phyloP scores from a whole-genome alignment of 768 basidiomycete species.

The Fomitopsis pulvina region DNA sequence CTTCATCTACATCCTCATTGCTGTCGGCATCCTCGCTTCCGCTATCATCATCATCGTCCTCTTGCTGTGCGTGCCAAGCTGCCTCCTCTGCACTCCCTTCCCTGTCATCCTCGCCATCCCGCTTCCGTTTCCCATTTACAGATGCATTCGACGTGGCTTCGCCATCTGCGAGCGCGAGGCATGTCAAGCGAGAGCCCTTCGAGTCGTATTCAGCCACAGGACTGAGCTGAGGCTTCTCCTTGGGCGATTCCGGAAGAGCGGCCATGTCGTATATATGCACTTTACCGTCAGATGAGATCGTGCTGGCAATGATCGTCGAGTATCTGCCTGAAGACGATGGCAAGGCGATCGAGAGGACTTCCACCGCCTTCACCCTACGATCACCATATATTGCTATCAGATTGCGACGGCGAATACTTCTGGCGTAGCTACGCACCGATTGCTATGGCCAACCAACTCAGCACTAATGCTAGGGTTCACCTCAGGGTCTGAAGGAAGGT shows the following conservation, averaged over 20 bases:
- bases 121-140: constrained; percentile 31
- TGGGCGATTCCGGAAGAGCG: constrained; percentile 30
- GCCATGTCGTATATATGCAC: constrained; percentile 72
- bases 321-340: constrained; percentile 28
- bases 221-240: constrained; percentile 30
- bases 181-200: constrained; percentile 81
- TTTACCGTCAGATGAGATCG: constrained; percentile 87
- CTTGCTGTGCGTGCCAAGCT: constrained; percentile 21
- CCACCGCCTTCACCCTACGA: constrained; percentile 73
- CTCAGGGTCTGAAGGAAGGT: constrained; percentile 40
- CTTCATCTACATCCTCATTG: constrained; percentile 25
- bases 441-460: constrained; percentile 72
- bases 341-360: constrained; percentile 55
- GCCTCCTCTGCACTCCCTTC: constrained; percentile 24
- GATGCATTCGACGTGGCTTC: constrained; percentile 16
- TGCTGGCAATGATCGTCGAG: constrained; percentile 60
- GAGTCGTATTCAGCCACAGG: constrained; percentile 73
- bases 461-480: constrained; percentile 55
- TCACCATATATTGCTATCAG: not conserved
- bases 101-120: constrained; percentile 28
- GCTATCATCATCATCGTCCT: constrained; percentile 10
- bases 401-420: not conserved
- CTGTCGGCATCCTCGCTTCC: constrained; percentile 21
- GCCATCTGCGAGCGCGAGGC: constrained; percentile 54
- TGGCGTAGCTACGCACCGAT: constrained; percentile 53